phyloP scores from a whole-genome alignment of 306 rosid genomes.

The Canavalia gladiata region DNA sequence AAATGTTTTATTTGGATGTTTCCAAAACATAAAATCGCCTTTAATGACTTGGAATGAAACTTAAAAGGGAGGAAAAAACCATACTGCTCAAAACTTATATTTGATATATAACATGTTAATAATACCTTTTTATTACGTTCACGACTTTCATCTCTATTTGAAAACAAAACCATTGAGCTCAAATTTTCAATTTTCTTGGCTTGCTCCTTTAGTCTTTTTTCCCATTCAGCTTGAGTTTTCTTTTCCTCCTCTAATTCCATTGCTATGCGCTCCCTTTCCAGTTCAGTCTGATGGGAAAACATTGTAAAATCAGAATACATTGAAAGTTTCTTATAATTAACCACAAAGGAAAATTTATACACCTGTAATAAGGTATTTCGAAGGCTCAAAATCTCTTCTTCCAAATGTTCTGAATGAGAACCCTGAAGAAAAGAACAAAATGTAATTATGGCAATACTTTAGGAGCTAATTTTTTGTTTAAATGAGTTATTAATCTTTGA shows the following conservation, averaged over 20 bases:
- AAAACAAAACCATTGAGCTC: constrained; percentile 92
- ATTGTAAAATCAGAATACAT: constrained; percentile 41
- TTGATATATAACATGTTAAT: constrained; percentile 4
- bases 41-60: background rate
- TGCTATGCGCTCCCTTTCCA: constrained; percentile 96
- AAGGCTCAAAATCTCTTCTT: constrained; percentile 81
- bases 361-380: constrained; percentile 93
- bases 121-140: constrained; percentile 77
- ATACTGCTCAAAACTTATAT: constrained; percentile 10
- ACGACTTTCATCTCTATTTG: constrained; percentile 82
- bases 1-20: constrained; percentile 14
- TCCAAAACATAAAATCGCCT: constrained; percentile 8
- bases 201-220: constrained; percentile 85
- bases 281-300: constrained; percentile 70
- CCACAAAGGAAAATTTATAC: constrained; percentile 37
- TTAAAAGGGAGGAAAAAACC: background rate
- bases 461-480: background rate
- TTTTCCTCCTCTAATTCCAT: constrained; percentile 96
- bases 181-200: constrained; percentile 91
- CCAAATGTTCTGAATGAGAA: constrained; percentile 93
- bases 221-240: constrained; percentile 91
- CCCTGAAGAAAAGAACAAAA: constrained; percentile 62
- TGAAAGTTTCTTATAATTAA: constrained; percentile 39
- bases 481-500: too few relatives aligned
- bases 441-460: constrained; percentile 32